Base-by-base conservation (phyloP, 805 yeast species). In the Candida dendrica region DNA sequence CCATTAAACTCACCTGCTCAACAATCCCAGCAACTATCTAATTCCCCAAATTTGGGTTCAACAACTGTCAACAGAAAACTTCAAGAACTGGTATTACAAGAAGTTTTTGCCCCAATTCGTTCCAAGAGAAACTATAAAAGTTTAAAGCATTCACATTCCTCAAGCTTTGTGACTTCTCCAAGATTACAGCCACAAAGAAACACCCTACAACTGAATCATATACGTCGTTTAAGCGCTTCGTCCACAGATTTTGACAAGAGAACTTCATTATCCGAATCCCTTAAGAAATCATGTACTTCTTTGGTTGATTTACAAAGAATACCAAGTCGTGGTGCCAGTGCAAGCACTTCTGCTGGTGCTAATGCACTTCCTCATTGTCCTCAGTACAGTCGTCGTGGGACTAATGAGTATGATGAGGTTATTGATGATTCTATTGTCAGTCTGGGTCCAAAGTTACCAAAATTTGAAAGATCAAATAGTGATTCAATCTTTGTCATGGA, bases 31-130 rank as follows among this genome's bases (percentile, higher is more conserved):
- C 27, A n/a, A 16, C 43, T 34, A 22, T 19, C 42, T 26, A 26
- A 38, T 31, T 35, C 41, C 36, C 39, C 42, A 41, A 30, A 37
- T 34, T 42, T 68, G 52, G 86, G 84, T 1, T 71, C 87, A 2
- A 84, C 95, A 0, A 74, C 75, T 3, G 79, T 84, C 3, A 85
- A 85, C 56, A 70, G 78, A n/a, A 76, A 79, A 52, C 62, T 85
- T 22, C 82, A 83, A 51, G 91, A 84, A 50, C 63, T 79, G 38
- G 86, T 85, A 0, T 58, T 85, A 19, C 72, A 76, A 27, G 95
- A 85, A 55, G 93, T 84, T 0, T 84, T 85, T 63, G 77, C 79
- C 4, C 79, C 80, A 15, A 48, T 37, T 2, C 36, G 36, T 8
- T 37, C 44, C 15, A 47, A 42, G 17, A 45, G 30, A 35, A 39